A percentile compares a stretch with the other conserved stretches of the same genome.
Evolutionary conservation across 352 stramenopile genomes (phyloP).

Genomic region (Globisporangium orthogonon): DNA sequence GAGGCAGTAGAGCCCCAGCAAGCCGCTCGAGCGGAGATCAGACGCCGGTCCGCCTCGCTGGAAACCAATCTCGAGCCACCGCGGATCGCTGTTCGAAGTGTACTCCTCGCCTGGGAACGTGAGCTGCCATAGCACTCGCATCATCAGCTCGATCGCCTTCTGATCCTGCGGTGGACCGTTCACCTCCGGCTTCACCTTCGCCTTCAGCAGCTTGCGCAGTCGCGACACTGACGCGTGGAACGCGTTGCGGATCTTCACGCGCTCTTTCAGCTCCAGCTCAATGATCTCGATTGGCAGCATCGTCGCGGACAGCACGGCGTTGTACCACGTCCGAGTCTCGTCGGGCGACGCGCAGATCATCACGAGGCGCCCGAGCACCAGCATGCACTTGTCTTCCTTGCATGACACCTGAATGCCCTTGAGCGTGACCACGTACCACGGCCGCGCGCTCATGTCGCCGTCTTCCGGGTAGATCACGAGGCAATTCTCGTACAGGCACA

Average conservation of each 20-base stretch:
- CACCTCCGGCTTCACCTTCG: conserved; percentile 69
- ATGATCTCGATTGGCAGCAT: conserved; percentile 62
- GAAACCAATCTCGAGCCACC: conserved; percentile 82
- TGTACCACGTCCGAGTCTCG: conserved; percentile 65
- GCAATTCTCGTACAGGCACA: conserved; percentile 74
- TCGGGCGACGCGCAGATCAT: conserved; percentile 43
- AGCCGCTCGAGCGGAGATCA: conserved; percentile 71
- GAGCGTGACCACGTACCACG: conserved; percentile 77
- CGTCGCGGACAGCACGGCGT: conserved; percentile 57
- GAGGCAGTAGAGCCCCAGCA: conserved; percentile 81
- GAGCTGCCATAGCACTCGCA: conserved; percentile 58
- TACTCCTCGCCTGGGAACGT: conserved; percentile 56
- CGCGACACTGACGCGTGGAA: conserved; percentile 64
- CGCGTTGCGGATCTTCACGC: conserved; percentile 55
- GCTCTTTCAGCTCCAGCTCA: conserved; percentile 72
- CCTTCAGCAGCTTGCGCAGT: conserved; percentile 69
- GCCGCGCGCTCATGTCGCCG: conserved; percentile 40
- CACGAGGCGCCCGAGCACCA: conserved; percentile 54
- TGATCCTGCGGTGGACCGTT: conserved; percentile 64
- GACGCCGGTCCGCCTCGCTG: conserved; percentile 75
- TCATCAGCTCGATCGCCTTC: conserved; percentile 75
- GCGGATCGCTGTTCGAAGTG: conserved; percentile 64
- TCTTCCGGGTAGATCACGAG: conserved; percentile 77
- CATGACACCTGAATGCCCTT: conserved; percentile 56
- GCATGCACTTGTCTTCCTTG: conserved; percentile 57